Base-by-base conservation (phyloP, 441 rosid genomes). In the Pelargonium cotyledonis region DNA sequence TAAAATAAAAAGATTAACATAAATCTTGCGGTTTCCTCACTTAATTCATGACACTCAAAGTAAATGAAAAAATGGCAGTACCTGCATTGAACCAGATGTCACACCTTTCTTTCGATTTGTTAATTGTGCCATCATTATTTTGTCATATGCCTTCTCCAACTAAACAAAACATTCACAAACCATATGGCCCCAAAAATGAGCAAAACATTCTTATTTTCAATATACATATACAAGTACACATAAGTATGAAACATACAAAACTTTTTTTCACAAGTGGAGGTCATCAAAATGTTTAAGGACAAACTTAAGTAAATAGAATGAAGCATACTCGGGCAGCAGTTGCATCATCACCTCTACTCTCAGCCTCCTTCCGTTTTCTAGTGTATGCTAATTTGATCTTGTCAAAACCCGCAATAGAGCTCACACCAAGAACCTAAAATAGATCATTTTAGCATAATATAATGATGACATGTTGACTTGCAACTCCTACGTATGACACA, bases 91-190 rank as follows among this genome's bases (percentile, higher is more conserved):
- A 76, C 97, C 95, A 62, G 79, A 91, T 18, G 92, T 76, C 75
- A 94, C 80, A 47, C 99, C 99, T 76, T 87, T 82, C 82, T 94
- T 91, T 77, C 96, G 84, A 69, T 86, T 81, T 71, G 73, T 76
- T 70, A 91, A 79, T 73, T 94, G 97, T 46, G 84, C 79, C 89
- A 89, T 89, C 91, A 94, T 94, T 76, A 94, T 81, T 79, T 87
- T 89, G 84, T 94, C 97, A 76, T 94, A 94, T 14, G 97, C 97
- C 82, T 88, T 89, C 84, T 91, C 99, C 73, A 94, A 89, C 97
- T 94, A 77, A 78, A 67, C 16, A 61, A 65, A 21, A 66, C 63
- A 72, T 43, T 49, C 0, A 73, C 15, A 78, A 67, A 69, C 67
- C 70, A 65, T 55, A 75, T 68, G 49, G 31, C 16, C 26, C 66